Conservation (phyloP, 2,329 filamentous ascomycete genomes). For the Catunica adiposa region DNA sequence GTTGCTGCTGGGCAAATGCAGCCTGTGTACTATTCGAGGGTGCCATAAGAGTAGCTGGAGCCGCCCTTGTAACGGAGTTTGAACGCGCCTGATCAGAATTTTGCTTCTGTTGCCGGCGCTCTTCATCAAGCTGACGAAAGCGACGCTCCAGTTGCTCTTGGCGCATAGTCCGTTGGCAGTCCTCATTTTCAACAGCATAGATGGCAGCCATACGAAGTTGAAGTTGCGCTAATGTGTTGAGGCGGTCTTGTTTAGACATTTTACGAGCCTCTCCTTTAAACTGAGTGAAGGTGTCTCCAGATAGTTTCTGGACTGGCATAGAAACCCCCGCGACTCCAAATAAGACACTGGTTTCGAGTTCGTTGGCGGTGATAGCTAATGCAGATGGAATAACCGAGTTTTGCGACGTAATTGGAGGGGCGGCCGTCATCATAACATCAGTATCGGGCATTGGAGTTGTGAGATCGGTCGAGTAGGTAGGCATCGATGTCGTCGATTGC, state of each 20-base stretch:
- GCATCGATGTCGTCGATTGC: background rate
- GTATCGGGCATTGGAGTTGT: constrained; percentile 1
- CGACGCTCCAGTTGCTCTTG: constrained; percentile 25
- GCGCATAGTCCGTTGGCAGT: constrained; percentile 25
- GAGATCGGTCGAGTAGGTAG: background rate
- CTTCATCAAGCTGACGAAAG: constrained; percentile 24
- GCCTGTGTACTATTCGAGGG: background rate
- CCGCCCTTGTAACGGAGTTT: constrained; percentile 14
- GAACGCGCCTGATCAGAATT: background rate
- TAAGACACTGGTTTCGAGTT: constrained; percentile 24
- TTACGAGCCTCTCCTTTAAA: constrained; percentile 29
- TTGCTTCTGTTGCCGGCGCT: constrained; percentile 16
- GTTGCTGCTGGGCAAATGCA: background rate
- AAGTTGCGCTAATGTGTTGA: constrained; percentile 25
- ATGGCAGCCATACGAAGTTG: constrained; percentile 29
- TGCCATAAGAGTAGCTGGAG: constrained; percentile 1
- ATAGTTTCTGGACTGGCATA: constrained; percentile 24
- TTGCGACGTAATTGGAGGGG: background rate
- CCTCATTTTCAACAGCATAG: constrained; percentile 30
- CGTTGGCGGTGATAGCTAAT: constrained; percentile 19
- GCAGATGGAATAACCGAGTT: background rate
- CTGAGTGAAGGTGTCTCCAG: constrained; percentile 28
- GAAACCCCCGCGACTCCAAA: constrained; percentile 27
- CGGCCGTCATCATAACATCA: constrained; percentile 4
- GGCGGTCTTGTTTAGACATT: constrained; percentile 25